Evolutionary conservation across 1,284 basidiomycete species (phyloP).

Genomic region (Leccinum fallax): DNA sequence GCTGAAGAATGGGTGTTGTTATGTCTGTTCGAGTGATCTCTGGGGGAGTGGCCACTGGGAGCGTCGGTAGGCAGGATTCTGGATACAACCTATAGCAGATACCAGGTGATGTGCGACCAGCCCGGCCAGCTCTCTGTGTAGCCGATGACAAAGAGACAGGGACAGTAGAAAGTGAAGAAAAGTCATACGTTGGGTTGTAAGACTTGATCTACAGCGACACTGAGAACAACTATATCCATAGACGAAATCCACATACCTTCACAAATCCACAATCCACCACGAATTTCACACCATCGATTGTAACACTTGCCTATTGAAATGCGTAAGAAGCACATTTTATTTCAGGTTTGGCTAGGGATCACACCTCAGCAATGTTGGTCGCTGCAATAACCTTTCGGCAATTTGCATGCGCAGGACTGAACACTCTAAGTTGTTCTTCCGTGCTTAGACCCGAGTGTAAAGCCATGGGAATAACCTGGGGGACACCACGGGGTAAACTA

Average conservation of each 20-base stretch:
- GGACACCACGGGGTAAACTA: conserved; percentile 68
- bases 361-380: conserved; percentile 95
- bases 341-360: conserved; percentile 11
- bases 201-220: conserved; percentile 64
- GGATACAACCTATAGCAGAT: conserved; percentile 95
- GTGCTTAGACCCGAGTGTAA: conserved; percentile 88
- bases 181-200: conserved; percentile 79
- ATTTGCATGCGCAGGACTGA: conserved; percentile 73
- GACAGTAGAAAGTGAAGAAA: conserved; percentile 81
- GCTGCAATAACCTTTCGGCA: conserved; percentile 89
- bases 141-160: conserved; percentile 85
- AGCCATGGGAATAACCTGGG: conserved; percentile 69
- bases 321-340: neutral
- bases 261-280: conserved; percentile 97
- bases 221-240: neutral
- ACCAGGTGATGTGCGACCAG: conserved; percentile 88
- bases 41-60: conserved; percentile 75
- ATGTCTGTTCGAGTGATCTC: conserved; percentile 92
- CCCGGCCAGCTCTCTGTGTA: conserved; percentile 87
- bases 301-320: conserved; percentile 78
- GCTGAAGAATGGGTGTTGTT: conserved; percentile 85
- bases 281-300: conserved; percentile 93
- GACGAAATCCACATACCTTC: conserved; percentile 57
- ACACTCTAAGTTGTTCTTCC: conserved; percentile 86
- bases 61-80: conserved; percentile 54